Base-by-base conservation (phyloP, 768 basidiomycete genomes). In the Hypholoma sublateritium region DNA sequence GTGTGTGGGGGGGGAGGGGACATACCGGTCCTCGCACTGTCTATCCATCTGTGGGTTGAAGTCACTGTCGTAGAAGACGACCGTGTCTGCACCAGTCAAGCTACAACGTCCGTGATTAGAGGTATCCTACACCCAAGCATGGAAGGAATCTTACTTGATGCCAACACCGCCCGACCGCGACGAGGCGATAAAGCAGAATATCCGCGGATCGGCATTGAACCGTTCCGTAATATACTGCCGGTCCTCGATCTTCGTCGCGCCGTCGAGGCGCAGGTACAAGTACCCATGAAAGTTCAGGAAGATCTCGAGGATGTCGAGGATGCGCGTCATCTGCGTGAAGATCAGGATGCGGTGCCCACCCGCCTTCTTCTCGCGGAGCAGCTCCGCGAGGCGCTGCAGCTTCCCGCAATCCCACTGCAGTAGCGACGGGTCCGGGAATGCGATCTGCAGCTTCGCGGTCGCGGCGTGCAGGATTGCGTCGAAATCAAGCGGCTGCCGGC, bases 1-100 rank as follows among this genome's bases (percentile, higher is more conserved):
- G 16, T 42, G 5, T 32, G 17, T 12, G 44, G 11, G 21, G 25
- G 2, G 43, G 34, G 41, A 17, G 37, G 14, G n/a, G n/a, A 64
- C 81, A 59, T 67, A 88, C 87, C 89, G 81, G 72, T 98, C 96
- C 72, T 95, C 93, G 64, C 97, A 98, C 68, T 99, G 96, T 44
- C 90, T 79, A 70, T 99, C 96, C 91, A 96, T 97, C 69, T 97
- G 95, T 0, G 95, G 95, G 65, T 93, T 94, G 78, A 96, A 97
- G 70, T 97, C 95, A 58, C 92, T 93, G 67, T 98, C 96, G 67
- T 96, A 98, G 71, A 99, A 95, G 53, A 99, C 84, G 65, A 99
- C 96, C 0, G 97, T 98, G 67, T 96, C 94, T 17, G 94, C 94
- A 16, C 91, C 91, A 5, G 88, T 90, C 59, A 91, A 67, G 70